Evolutionary conservation across 2,329 filamentous ascomycete species (phyloP).

Genomic region (Cladosporium sp.): DNA sequence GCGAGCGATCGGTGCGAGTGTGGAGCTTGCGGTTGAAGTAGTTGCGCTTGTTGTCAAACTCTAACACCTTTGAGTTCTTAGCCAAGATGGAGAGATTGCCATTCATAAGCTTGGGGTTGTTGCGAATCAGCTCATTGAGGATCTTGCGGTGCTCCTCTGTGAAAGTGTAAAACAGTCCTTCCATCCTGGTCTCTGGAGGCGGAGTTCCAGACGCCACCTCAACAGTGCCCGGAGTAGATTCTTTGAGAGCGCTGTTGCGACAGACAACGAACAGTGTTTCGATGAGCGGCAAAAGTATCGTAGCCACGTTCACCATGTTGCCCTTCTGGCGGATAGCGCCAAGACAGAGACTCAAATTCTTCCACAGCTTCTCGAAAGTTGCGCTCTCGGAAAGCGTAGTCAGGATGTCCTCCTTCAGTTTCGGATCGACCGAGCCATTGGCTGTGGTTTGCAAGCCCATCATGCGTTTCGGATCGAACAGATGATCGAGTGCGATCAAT

Average conservation of each 20-base stretch:
- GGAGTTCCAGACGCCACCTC: constrained; percentile 56
- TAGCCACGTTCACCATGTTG: constrained; percentile 95
- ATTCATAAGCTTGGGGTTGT: constrained; percentile 97
- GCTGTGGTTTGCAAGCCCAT: constrained; percentile 44
- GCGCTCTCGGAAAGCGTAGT: constrained; percentile 84
- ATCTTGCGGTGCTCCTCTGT: constrained; percentile 97
- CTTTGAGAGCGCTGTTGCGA: constrained; percentile 86
- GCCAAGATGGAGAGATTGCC: constrained; percentile 93
- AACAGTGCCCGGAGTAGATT: constrained; percentile 51
- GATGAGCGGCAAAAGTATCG: constrained; percentile 87
- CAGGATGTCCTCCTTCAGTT: constrained; percentile 77
- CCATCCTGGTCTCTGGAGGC: constrained; percentile 73
- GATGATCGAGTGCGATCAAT: constrained; percentile 87
- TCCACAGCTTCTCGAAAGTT: constrained; percentile 87
- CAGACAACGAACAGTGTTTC: constrained; percentile 98
- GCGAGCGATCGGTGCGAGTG: constrained; percentile 62
- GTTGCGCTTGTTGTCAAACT: constrained; percentile 99
- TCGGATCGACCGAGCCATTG: constrained; percentile 37
- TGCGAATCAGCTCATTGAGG: constrained; percentile 92
- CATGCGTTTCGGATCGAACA: constrained; percentile 74
- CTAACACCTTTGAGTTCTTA: constrained; percentile 96
- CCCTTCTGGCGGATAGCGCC: constrained; percentile 84
- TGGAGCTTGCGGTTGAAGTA: constrained; percentile 96
- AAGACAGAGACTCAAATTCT: constrained; percentile 83
- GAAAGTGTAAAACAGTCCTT: constrained; percentile 91